Base-by-base conservation (phyloP, 306 rosid genomes). In the Trifolium dubium region DNA sequence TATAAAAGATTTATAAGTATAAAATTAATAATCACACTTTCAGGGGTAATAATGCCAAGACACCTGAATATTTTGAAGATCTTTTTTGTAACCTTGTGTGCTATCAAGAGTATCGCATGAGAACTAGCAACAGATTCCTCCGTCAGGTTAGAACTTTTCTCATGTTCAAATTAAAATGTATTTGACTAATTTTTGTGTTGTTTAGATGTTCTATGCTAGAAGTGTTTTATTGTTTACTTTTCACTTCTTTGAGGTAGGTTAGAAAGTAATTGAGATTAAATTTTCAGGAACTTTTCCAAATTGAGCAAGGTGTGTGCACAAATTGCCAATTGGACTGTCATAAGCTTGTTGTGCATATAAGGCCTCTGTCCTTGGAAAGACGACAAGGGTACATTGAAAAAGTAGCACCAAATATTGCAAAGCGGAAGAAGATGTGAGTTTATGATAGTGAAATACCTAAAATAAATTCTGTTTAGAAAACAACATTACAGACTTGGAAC, bases 31-130 rank as follows among this genome's bases (percentile, higher is more conserved):
- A 70, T 74, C 84, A 58, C 53, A 63, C 54, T 87, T 85, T 81
- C 89, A 93, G 98, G 88, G 86, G 92, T 58, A 75, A 58, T 78
- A 91, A 89, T 83, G 90, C 92, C 56, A 88, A 77, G 87, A 67
- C 74, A 53, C 97, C 97, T 69, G 97, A 93, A 77, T 93, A 41
- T 86, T 87, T 93, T 75, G 98, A 93, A 80, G 98, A 93, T 85
- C 94, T 93, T 64, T 93, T 91, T 80, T 93, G 98, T 81, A 86
- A 87, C 75, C 96, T 93, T 80, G 84, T 68, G 67, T 93, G 97
- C 85, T 89, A 86, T 62, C 94, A 88, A 82, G 98, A 93, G 59
- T 93, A 89, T 79, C 94, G 96, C 37, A 56, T 93, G 67, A 83
- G 98, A 84, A 91, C 92, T 59, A 93, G 98, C 83, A 88, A 65